Evolutionary conservation across 2,329 filamentous ascomycete genomes (phyloP), one percentile per base, ranked within the genome.

Genomic region (Thelonectria discophora): DNA sequence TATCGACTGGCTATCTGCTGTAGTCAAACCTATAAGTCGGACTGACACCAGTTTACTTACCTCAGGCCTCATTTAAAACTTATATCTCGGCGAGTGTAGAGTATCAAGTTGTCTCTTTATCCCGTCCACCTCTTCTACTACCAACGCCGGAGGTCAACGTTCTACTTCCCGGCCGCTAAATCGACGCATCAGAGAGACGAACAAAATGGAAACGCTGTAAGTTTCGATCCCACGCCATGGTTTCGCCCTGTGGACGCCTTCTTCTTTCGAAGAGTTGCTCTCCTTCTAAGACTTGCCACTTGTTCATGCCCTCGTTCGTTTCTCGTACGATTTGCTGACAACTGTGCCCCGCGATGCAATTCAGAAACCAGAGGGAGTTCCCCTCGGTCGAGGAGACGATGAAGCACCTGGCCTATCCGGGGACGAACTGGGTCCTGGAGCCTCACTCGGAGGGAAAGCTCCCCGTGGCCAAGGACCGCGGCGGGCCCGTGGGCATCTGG

Each of bases 401-500:
- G 64, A 78, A 82, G 43, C 89, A 91, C 70, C 88, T 89, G 0
- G 87, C 91, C 50, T 94, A 86, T 69, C 79, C 83, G 4, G 84
- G 89, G 49, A 84, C 86, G 2, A 80, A 88, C 75, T 94, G 90
- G 89, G 80, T 85, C 27, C 84, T 96, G 20, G 83, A 88, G 69
- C 89, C 92, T 5, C 83, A 87, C 49, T 80, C 81, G 42, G 81
- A 84, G 51, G 92, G 89, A 5, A 83, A 82, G 45, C 72, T 86
- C 7, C 77, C 85, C 2, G 91, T 92, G 27, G 92, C 90, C n/a
- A 80, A 84, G 57, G 85, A 80, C 39, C 85, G 91, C 69, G 90
- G 92, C 65, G 92, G 91, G 2, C 92, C 92, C 18, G 80, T 96
- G 66, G 84, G 90, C 47, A 87, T 97, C 54, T 82, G 86, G 55